Evolutionary conservation across 2,329 filamentous ascomycete species (phyloP), one percentile per base, ranked within the genome.

Genomic region (Aspergillus nomiae): DNA sequence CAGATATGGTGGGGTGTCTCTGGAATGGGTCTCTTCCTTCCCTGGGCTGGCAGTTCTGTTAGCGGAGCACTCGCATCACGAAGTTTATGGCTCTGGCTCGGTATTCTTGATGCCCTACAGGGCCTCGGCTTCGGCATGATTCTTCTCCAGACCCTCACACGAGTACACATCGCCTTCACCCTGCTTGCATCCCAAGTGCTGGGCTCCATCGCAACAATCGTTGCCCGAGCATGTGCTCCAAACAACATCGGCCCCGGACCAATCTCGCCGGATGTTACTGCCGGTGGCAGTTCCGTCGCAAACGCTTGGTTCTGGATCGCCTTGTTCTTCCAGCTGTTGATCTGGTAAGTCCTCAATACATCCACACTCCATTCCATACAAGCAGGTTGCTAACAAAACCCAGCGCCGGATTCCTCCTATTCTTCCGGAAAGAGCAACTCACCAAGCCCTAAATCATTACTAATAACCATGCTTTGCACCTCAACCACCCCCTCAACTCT

Each of bases 41-140:
- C 88, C 3, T 90, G 87, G 87, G 85, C 85, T 8, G 85, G 85
- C 45, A 77, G 79, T 2, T 83, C 84, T 21, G 75, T 85, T 0
- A 80, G 82, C 9, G 83, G 84, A 3, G 86, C 88, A 0, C 72
- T 90, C 0, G 75, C 87, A 10, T 85, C 85, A 2, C 81, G 88
- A 48, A 77, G 80, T 60, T 75, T 90, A 5, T 90, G 88, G 88
- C 80, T 90, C 12, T 90, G 88, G 87, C 83, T 90, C 0, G 88
- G 88, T 46, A 82, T 89, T 5, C 79, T 90, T 11, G 88, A 90
- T 68, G 82, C 86, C 11, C 77, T 90, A 8, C 88, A 90, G 72
- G 87, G 87, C 45, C 84, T 90, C 2, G 88, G 88, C 2, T 85
- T 90, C 60, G 88, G 88, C 59, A 90, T 90, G 87, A 86, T 90